Evolutionary conservation across 106 monocot genomes (phyloP).

Genomic region (Dendrobium officinale): DNA sequence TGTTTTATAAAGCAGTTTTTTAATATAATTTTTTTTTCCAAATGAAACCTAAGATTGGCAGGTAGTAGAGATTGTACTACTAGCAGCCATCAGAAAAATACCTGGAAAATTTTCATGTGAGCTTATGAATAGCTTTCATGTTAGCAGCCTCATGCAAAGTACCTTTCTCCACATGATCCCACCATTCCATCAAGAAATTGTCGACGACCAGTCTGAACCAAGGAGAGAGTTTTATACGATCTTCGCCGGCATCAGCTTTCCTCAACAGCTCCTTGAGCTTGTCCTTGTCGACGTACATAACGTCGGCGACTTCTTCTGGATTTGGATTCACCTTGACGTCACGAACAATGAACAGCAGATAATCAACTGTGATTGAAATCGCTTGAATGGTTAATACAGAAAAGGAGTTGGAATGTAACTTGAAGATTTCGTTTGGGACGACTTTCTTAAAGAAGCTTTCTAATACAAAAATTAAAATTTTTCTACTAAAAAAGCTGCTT

Average conservation of each 20-base stretch:
- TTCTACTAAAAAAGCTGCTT: too few species aligned
- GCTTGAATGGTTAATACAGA: background rate
- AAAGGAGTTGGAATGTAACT: background rate
- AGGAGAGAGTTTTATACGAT: conserved; percentile 54
- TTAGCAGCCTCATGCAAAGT: conserved; percentile 51
- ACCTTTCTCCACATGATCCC: conserved; percentile 61
- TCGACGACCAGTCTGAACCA: conserved; percentile 76
- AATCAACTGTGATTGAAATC: conserved; percentile 65
- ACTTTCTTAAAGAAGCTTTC: too few species aligned
- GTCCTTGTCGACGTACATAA: conserved; percentile 69
- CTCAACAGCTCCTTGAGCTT: conserved; percentile 64
- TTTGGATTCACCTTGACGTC: conserved; percentile 73
- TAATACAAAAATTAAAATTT: too few species aligned
- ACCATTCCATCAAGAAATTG: conserved; percentile 68
- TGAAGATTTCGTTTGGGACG: too few species aligned
- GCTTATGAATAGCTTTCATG: conserved; percentile 67
- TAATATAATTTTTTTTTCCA: too few species aligned
- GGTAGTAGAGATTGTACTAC: background rate
- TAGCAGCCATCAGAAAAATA: too few species aligned
- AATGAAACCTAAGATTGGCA: too few species aligned
- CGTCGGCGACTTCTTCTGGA: conserved; percentile 80
- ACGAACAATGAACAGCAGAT: conserved; percentile 74
- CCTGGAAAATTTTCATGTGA: conserved; percentile 7
- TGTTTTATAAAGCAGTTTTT: too few species aligned
- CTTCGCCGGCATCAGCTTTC: conserved; percentile 57